Base-by-base conservation (phyloP, 1,284 basidiomycete species). In the Sporisorium scitamineum region DNA sequence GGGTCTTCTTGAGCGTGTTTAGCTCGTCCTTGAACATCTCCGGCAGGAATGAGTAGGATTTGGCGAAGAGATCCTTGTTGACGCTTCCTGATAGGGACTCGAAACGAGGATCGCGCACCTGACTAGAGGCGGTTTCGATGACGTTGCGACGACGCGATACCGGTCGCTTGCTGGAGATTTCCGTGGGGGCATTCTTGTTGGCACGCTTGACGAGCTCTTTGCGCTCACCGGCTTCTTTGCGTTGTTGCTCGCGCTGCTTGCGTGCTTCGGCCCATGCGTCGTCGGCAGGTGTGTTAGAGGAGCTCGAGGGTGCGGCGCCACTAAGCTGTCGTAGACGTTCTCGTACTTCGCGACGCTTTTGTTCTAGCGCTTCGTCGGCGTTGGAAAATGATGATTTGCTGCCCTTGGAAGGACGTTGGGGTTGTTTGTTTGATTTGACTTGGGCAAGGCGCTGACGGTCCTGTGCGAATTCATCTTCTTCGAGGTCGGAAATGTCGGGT, bases 151-250 rank as follows among this genome's bases (percentile, higher is more conserved):
- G 89, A 14, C 95, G 90, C 3, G 92, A 90, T 2, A 97, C 94
- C 0, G 94, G 94, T 76, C 89, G 89, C 85, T 96, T 97, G 0
- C 94, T 93, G 8, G 92, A 92, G 70, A 94, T 88, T 88, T 89
- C 5, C 94, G 96, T 1, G 94, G 96, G 66, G 92, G 95, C 94
- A 87, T 97, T 92, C 84, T 98, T 98, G 85, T 90, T 90, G 4
- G 89, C 86, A 50, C 95, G 89, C 85, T 92, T 92, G 24, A 51
- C 69, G 45, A 53, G 76, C 63, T 61, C 65, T 62, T 50, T 73
- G 65, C 26, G 78, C 55, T 65, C 61, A 31, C 14, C 31, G n/a
- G 54, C 8, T 13, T 61, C 63, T 34, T 67, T 47, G 48, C 56
- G 57, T 13, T 59, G 54, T 27, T 62, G 41, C 24, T 67, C 62